These are phyloP conservation scores for Penicillium psychrosexuale DNA, from an alignment of 2,329 filamentous ascomycete species.

Conservation along the genomic window DNA sequence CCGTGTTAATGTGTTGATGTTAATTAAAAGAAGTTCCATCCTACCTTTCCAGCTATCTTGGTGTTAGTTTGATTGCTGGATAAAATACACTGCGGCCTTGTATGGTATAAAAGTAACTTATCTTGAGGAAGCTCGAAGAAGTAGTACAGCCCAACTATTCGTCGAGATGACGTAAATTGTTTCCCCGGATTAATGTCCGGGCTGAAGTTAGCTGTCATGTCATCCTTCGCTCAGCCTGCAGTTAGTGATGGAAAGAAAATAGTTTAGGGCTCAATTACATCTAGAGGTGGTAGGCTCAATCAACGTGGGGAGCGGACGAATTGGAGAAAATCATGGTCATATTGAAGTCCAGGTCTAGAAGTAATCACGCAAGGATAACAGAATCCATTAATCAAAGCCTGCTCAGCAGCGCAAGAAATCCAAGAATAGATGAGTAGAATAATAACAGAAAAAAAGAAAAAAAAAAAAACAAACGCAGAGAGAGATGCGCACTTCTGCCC, in stretches of 20 bases:
- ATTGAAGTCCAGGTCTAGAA: conserved; percentile 22
- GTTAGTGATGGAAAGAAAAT: not conserved
- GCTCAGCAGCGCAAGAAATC: conserved; percentile 20
- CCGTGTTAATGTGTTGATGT: not conserved
- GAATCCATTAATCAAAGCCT: conserved; percentile 15
- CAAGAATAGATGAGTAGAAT: conserved; percentile 9
- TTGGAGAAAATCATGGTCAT: conserved; percentile 18
- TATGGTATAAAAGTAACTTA: not conserved
- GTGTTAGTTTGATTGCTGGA: not conserved
- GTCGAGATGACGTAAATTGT: not conserved
- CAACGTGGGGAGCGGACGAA: not conserved
- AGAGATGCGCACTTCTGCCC: conserved; percentile 48
- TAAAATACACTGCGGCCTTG: not conserved
- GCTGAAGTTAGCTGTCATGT: not conserved
- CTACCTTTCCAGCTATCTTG: conserved; percentile 18
- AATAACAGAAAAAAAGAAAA: conserved; percentile 22
- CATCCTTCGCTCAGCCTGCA: not conserved
- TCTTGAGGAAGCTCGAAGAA: not conserved
- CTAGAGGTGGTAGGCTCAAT: not conserved
- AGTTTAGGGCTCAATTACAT: not conserved
- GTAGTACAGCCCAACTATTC: not conserved
- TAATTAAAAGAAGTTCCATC: not conserved
- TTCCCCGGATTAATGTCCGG: not conserved
- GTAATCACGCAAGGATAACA: conserved; percentile 3
- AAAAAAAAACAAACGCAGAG: conserved; percentile 19